phyloP scores from a whole-genome alignment of 805 yeast species.

The Candida nitratophila region DNA sequence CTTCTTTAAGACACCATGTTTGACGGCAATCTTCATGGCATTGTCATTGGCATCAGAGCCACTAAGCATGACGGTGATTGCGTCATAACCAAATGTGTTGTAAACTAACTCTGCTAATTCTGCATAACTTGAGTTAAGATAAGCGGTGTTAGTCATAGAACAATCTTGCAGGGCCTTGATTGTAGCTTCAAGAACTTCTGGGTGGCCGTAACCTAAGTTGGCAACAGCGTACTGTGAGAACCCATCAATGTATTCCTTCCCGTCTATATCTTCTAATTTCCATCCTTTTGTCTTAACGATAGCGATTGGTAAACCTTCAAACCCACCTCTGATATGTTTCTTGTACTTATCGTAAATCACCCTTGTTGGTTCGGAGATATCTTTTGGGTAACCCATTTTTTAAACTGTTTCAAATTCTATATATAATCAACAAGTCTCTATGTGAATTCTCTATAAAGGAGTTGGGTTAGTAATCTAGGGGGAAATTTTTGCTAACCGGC shows the following conservation, averaged over 20 bases:
- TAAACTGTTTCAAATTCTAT: background rate
- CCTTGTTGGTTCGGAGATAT: background rate
- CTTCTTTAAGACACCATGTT: constrained; percentile 63
- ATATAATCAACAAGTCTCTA: background rate
- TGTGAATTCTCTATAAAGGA: too few species aligned
- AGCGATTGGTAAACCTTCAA: constrained; percentile 17
- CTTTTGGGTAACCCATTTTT: background rate
- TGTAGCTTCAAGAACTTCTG: constrained; percentile 63
- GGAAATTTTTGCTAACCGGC: too few species aligned
- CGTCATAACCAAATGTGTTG: background rate
- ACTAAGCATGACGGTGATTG: constrained; percentile 42
- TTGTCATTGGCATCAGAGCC: constrained; percentile 88
- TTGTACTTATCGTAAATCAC: constrained; percentile 7
- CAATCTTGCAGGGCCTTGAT: background rate
- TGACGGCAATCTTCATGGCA: constrained; percentile 84
- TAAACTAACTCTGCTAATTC: constrained; percentile 49
- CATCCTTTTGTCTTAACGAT: constrained; percentile 12
- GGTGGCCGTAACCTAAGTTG: constrained; percentile 81
- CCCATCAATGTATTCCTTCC: constrained; percentile 65
- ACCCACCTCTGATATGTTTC: constrained; percentile 15
- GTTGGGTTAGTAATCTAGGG: too few species aligned
- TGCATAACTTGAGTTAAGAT: constrained; percentile 41
- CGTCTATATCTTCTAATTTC: constrained; percentile 51
- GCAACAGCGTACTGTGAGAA: constrained; percentile 84
- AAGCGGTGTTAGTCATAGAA: constrained; percentile 38